Base-by-base conservation (phyloP, 164 flowering plant genomes). In the Magnolia changhungtana region DNA sequence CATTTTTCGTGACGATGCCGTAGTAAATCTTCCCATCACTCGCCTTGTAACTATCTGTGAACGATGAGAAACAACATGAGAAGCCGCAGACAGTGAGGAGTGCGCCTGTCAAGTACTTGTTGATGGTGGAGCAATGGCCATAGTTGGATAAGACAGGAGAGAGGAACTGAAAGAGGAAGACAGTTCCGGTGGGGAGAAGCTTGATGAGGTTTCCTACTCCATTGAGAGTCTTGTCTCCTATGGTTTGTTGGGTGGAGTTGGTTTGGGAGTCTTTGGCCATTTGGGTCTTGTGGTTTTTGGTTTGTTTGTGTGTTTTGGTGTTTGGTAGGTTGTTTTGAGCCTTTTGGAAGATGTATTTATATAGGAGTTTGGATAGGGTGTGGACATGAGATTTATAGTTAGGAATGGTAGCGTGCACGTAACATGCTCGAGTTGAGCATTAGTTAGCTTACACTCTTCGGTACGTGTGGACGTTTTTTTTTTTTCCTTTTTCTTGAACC, bases 181-280 rank as follows among this genome's bases (percentile, higher is more conserved):
- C 93, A 0, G 98, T 95, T 71, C 98, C 98, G 0, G 97, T 92
- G 0, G 98, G 98, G 50, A 95, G 97, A 69, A 95, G 89, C 79
- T 80, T 90, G 66, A 92, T 79, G 74, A 95, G 89, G 81, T 87
- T 92, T 7, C 89, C 94, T 6, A 87, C 50, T 8, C 94, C 90
- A 1, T 82, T 69, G 11, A 91, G 74, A 4, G 94, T 77, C 74
- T 65, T 83, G 79, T 76, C 84, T 29, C 69, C 69, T 9, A 67
- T 8, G 55, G 71, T 75, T 37, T 51, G 14, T 9, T 51, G 29
- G 18, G 77, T 21, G n/a, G 77, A 50, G 14, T 27, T 64, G 69
- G 76, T 13, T 27, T 13, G 13, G 63, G 37, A 18, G 45, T 18
- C 4, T 13, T 23, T 50, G 23, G 76, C 70, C 76, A 74, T 74